A percentile compares a stretch with the other conserved stretches of the same genome.
Conservation (phyloP, 805 yeast species). For the Ogataea henricii region DNA sequence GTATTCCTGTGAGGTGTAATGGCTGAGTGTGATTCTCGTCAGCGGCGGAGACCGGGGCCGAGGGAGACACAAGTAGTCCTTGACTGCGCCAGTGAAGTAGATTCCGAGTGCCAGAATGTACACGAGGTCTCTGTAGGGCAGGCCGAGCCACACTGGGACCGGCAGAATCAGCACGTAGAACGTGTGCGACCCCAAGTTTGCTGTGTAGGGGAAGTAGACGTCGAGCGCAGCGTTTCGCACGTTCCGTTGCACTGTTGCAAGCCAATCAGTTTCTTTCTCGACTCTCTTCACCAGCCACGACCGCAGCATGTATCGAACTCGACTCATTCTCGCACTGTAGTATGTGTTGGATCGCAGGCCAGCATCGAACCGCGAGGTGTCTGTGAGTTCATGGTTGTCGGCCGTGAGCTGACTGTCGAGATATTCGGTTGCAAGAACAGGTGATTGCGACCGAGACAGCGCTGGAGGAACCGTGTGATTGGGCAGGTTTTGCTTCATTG, state of each 20-base stretch:
- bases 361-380: constrained; percentile 53
- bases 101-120: constrained; percentile 69
- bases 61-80: constrained; percentile 87
- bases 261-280: constrained; percentile 60
- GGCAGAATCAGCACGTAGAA: constrained; percentile 92
- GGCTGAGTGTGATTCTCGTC: constrained; percentile 84
- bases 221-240: constrained; percentile 58
- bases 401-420: constrained; percentile 12
- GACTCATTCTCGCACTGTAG: constrained; percentile 60
- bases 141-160: constrained; percentile 80
- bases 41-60: constrained; percentile 92
- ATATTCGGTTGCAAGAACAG: constrained; percentile 9
- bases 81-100: constrained; percentile 68
- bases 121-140: constrained; percentile 60
- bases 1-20: constrained; percentile 89
- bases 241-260: constrained; percentile 57
- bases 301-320: constrained; percentile 57
- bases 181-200: constrained; percentile 89
- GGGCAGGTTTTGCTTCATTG: neutral
- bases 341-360: constrained; percentile 71
- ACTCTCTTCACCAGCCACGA: constrained; percentile 54
- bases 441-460: constrained; percentile 1
- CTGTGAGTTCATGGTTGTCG: constrained; percentile 18
- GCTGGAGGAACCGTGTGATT: neutral
- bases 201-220: constrained; percentile 80